These are phyloP conservation scores for Bisporella sp. DNA, from an alignment of 2,329 filamentous ascomycete genomes.

Conservation along the genomic window DNA sequence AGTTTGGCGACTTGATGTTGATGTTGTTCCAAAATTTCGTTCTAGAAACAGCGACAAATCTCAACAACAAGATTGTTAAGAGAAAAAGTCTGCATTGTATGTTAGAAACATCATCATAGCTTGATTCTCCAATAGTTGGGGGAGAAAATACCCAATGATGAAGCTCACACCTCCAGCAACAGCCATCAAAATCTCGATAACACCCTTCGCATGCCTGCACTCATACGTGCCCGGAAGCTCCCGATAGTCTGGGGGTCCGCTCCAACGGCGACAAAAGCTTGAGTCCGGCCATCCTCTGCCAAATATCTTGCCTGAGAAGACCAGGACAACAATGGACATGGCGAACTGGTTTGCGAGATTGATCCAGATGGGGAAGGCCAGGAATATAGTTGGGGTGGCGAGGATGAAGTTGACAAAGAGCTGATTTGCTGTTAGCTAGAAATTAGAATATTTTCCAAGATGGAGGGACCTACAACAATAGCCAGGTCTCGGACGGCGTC, in stretches of 20 bases:
- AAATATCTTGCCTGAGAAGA: constrained; percentile 1
- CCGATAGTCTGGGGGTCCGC: neutral
- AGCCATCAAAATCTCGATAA: constrained; percentile 2
- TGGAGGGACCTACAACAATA: constrained; percentile 3
- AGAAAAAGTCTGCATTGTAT: too few species aligned
- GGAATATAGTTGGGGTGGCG: constrained; percentile 4
- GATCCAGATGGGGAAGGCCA: constrained; percentile 4
- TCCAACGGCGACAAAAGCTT: neutral
- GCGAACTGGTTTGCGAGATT: constrained; percentile 2
- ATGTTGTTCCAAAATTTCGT: too few species aligned
- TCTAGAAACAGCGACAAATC: too few species aligned
- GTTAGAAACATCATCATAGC: too few species aligned
- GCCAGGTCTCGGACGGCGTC: constrained; percentile 1
- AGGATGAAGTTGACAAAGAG: constrained; percentile 5
- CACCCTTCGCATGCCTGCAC: neutral
- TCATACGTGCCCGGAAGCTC: neutral
- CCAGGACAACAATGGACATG: constrained; percentile 5
- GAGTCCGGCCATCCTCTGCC: constrained; percentile 2
- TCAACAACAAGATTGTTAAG: too few species aligned
- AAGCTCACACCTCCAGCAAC: constrained; percentile 4
- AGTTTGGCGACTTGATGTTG: too few species aligned
- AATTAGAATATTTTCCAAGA: neutral
- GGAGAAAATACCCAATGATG: constrained; percentile 3
- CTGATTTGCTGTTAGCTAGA: neutral
- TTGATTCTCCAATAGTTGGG: neutral